Base-by-base conservation (phyloP, 2,329 filamentous ascomycete species). In the Aspergillus sclerotialis region DNA sequence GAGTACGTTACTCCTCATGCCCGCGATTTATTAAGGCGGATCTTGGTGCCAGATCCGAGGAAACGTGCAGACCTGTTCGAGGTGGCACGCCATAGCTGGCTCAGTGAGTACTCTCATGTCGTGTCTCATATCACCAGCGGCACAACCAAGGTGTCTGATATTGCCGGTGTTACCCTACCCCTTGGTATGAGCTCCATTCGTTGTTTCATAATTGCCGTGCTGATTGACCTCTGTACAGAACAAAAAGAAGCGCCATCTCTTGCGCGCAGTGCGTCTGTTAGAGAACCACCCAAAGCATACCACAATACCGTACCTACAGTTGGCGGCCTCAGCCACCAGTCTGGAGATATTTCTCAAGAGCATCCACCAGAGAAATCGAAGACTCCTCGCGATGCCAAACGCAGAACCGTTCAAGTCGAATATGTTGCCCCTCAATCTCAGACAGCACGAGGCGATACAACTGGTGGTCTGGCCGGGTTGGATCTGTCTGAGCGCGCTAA, bases 1-100 rank as follows among this genome's bases (percentile, higher is more conserved):
- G 92, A 98, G 79, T 96, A 96, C 58, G 92, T 98, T 48, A 94
- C 92, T 6, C 92, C 92, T 6, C 92, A 98, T 61, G 90, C 92
- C 14, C 78, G 92, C 52, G 92, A 98, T 61, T 75, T 98, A 1
- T 70, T 98, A 30, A 81, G 92, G 40, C 80, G 92, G 34, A 98
- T 98, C 40, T 74, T 98, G 28, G 92, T 98, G 0, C 90, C 92
- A 5, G 92, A 96, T 59, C 92, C 92, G 33, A 77, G 92, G 45
- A 93, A 94, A 65, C 80, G 92, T 56, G 92, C 92, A 32, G 92
- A 98, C 58, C 68, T 98, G 29, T 98, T 98, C 52, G 92, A 98
- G 60, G 92, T 98, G 28, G 92, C 92, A 30, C 80, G 92, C 33
- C 92, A 98, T 64, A 98, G 92, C 66, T 98, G 92, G 92, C 67